Evolutionary conservation across 2,329 filamentous ascomycete species (phyloP), one percentile per base, ranked within the genome.

Genomic region (Blastomyces gilchristii): DNA sequence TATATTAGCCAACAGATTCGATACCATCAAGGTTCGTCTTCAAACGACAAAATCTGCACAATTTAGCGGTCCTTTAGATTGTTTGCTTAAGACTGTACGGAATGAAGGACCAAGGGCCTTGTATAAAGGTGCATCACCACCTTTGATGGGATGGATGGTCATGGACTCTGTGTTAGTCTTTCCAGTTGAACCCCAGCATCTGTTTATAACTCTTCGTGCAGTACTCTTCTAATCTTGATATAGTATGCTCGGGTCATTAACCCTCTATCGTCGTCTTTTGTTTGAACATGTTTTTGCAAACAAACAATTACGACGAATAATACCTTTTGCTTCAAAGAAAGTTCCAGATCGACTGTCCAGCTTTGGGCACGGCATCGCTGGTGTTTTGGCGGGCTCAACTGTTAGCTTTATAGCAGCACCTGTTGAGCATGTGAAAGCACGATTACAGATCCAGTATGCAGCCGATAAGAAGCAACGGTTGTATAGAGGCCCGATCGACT

Each of bases 81-180:
- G 94, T 73, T 79, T 96, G 11, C 75, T 89, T 63, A 87, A 93
- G 74, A 99, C 94, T 11, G 68, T 97, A 37, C 85, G 88, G 65
- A 88, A 91, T 73, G 94, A 99, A 76, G 93, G 93, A 58, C 77
- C 95, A 57, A 78, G 82, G 60, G 94, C 91, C 2, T 80, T 99
- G 52, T 99, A 97, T 82, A 99, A 97, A 79, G 92, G 93, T 70
- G 91, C 91, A 12, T 90, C 89, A 37, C 93, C 93, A 63, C 94
- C 94, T 61, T 81, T 97, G 58, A 85, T 97, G 60, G 94, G 94
- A 69, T 97, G 94, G 94, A 96, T 97, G 89, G 90, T 95, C 71
- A 97, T 97, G 93, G 94, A 99, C 79, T 86, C 83, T 62, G 74
- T 88, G 79, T 83, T 34, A 59, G 58, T 49, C 37, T 8, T 41